Evolutionary conservation across 148 eudicot genomes (phyloP).

Genomic region (Rhododendron mucronatum): DNA sequence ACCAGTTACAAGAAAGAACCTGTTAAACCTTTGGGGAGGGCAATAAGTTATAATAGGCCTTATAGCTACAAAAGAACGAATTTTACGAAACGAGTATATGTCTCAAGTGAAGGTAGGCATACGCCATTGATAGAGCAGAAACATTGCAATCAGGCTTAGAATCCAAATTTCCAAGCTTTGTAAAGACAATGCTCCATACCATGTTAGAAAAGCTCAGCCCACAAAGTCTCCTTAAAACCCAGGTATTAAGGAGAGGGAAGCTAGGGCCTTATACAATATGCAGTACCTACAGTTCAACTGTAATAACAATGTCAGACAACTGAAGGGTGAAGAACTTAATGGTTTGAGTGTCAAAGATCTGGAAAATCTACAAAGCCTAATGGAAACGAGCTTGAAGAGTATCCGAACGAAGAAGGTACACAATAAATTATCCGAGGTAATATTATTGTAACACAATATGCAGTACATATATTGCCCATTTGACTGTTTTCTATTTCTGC

Average conservation of each 20-base stretch:
- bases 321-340: conserved; percentile 64
- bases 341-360: conserved; percentile 58
- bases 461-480: not conserved
- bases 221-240: no score
- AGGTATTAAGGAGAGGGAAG: no score
- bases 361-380: conserved; percentile 52
- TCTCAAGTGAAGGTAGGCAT: conserved; percentile 45
- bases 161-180: conserved; percentile 44
- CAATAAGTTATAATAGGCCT: conserved; percentile 23
- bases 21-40: conserved; percentile 33
- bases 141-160: conserved; percentile 31
- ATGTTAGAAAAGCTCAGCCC: conserved; percentile 27
- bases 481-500: conserved; percentile 19
- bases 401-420: conserved; percentile 53
- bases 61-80: conserved; percentile 37
- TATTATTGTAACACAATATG: not conserved
- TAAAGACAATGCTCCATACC: conserved; percentile 86
- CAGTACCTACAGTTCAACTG: not conserved
- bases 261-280: no score
- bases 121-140: conserved; percentile 48
- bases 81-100: conserved; percentile 42
- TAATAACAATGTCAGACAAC: conserved; percentile 40
- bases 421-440: not conserved
- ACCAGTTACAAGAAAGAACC: conserved; percentile 63
- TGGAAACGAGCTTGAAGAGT: conserved; percentile 50